Conservation (phyloP, 768 basidiomycete species). For the Leccinum olivaceopallidum region DNA sequence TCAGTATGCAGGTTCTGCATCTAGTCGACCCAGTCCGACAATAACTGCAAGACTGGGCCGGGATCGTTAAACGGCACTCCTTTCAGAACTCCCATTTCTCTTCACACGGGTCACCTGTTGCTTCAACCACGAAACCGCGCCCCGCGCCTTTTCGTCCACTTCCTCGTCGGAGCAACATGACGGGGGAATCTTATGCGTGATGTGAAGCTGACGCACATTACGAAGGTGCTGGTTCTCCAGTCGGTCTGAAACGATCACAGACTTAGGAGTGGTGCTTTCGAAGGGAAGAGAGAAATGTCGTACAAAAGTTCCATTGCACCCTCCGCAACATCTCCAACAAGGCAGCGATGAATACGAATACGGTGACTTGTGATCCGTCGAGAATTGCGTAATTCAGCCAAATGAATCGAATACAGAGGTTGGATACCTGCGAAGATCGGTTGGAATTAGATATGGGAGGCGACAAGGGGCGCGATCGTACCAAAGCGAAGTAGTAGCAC, state of each 20-base stretch:
- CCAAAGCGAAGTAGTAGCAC: slow-evolving; percentile 81
- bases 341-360: slow-evolving; percentile 68
- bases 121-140: background rate
- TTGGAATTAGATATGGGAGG: background rate
- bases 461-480: slow-evolving; percentile 31
- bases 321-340: slow-evolving; percentile 76
- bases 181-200: slow-evolving; percentile 81
- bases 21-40: background rate
- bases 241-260: slow-evolving; percentile 48
- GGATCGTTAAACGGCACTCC: background rate
- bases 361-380: slow-evolving; percentile 44
- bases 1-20: background rate
- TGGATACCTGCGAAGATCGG: slow-evolving; percentile 53
- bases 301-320: slow-evolving; percentile 92
- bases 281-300: slow-evolving; percentile 28
- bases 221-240: slow-evolving; percentile 93
- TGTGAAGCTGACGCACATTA: slow-evolving; percentile 92
- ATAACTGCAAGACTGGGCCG: background rate
- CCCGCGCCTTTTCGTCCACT: background rate
- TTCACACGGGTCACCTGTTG: background rate
- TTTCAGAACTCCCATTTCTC: background rate
- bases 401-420: slow-evolving; percentile 73
- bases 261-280: background rate
- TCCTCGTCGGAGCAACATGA: slow-evolving; percentile 48
- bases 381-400: slow-evolving; percentile 81